phyloP scores from a whole-genome alignment of 768 basidiomycete species.

The Tulasnella sp. region DNA sequence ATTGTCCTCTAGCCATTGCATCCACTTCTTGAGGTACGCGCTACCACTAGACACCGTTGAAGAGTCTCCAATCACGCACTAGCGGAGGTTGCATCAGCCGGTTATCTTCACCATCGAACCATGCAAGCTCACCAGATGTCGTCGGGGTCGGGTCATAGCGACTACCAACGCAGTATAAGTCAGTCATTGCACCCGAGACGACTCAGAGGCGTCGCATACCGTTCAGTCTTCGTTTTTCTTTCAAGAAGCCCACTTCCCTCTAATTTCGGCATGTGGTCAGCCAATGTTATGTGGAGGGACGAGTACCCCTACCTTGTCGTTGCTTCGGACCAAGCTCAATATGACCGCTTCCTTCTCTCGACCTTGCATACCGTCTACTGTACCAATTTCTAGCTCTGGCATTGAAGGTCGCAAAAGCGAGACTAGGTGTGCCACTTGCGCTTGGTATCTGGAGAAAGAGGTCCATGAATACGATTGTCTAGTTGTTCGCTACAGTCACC shows the following conservation, averaged over 20 bases:
- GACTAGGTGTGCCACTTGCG: constrained; percentile 79
- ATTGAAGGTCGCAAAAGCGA: constrained; percentile 53
- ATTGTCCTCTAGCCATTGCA: constrained; percentile 82
- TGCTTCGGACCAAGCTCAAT: constrained; percentile 86
- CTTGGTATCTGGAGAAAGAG: constrained; percentile 57
- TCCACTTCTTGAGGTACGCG: constrained; percentile 77
- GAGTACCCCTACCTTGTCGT: constrained; percentile 45
- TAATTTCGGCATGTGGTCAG: constrained; percentile 22
- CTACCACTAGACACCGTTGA: constrained; percentile 81
- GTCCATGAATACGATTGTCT: neutral
- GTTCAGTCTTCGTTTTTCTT: constrained; percentile 85
- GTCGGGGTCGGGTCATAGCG: constrained; percentile 83
- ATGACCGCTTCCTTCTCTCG: constrained; percentile 92
- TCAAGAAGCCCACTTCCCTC: constrained; percentile 89
- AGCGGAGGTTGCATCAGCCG: neutral
- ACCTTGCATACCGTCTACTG: constrained; percentile 95
- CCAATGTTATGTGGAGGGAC: neutral
- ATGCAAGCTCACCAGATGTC: constrained; percentile 60
- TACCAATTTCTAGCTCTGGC: constrained; percentile 72
- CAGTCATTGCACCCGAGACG: neutral
- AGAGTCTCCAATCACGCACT: constrained; percentile 93
- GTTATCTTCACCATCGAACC: neutral
- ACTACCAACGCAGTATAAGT: constrained; percentile 33
- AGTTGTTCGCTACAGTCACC: constrained; percentile 18
- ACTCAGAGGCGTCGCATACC: constrained; percentile 34